phyloP scores from a whole-genome alignment of 164 flowering plant species.

The Chimonanthus praecox region DNA sequence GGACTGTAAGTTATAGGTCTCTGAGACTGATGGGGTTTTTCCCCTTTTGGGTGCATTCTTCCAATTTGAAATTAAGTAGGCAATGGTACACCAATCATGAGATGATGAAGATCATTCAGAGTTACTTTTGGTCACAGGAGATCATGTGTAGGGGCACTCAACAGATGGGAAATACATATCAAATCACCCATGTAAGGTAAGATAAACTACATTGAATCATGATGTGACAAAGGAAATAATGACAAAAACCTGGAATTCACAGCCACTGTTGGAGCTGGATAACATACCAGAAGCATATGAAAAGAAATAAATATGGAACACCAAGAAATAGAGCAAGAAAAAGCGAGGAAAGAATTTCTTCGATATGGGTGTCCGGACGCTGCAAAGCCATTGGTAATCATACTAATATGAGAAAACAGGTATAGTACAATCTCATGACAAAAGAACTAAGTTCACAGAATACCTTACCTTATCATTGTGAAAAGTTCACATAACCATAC shows the following conservation, averaged over 20 bases:
- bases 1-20: too few species aligned
- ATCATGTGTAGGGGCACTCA: too few species aligned
- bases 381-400: conserved; percentile 27
- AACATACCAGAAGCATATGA: conserved; percentile 90
- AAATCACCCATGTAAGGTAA: too few species aligned
- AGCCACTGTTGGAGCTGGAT: neutral
- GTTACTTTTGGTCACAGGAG: too few species aligned
- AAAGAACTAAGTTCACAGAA: neutral
- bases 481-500: conserved; percentile 97
- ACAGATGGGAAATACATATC: too few species aligned
- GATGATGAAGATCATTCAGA: too few species aligned
- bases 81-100: too few species aligned
- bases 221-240: too few species aligned
- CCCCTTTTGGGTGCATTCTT: too few species aligned
- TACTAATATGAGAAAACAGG: neutral
- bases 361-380: conserved; percentile 95
- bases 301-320: conserved; percentile 95
- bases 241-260: neutral
- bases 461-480: conserved; percentile 84
- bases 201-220: too few species aligned
- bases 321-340: conserved; percentile 93
- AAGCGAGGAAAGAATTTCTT: conserved; percentile 99
- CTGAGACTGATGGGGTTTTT: too few species aligned
- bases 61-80: too few species aligned
- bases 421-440: neutral